Evolutionary conservation across 2,329 filamentous ascomycete genomes (phyloP), one percentile per base, ranked within the genome.

Genomic region (Colletotrichum nymphaeae): DNA sequence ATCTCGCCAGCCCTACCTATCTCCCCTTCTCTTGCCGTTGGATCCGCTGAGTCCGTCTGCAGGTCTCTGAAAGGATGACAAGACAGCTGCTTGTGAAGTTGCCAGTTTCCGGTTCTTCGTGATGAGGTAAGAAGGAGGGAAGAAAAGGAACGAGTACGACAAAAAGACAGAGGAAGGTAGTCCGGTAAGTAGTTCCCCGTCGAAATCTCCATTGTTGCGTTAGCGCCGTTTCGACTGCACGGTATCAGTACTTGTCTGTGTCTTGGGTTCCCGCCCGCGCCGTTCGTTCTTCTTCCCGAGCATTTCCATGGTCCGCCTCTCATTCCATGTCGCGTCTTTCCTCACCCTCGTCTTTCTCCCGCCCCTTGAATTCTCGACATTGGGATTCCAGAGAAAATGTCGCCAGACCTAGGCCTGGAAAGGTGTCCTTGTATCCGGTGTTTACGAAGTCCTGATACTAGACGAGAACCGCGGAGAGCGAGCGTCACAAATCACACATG

Each of bases 221-320:
- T 69, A 72, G 70, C 66, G 70, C 53, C 59, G 59, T 72, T 63
- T 69, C 66, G 70, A 64, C 69, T 63, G 66, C 56, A 46, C 59
- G 69, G 66, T 64, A 67, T 49, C 55, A 66, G 59, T 72, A 69
- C 66, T 30, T 69, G 42, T 67, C 6, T 49, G 35, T 62, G 46
- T 71, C 68, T 67, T 28, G 69, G 32, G 35, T 58, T 67, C 26
- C 69, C 64, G 68, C 42, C 68, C 49, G 30, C 68, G 32, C 57
- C 56, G 55, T 56, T 55, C 56, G 37, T 67, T 55, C 8, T 60
- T 67, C 63, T 67, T 67, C 32, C 56, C 57, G n/a, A 46, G 63
- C 57, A 62, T 62, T 68, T 58, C 57, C 55, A 67, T 70, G 9
- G 12, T n/a, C 63, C 63, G 14, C 55, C 67, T 22, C 53, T 32